Evolutionary conservation across 345 rosid genomes (phyloP), one percentile per base, ranked within the genome.

Genomic region (Ceriops decandra): DNA sequence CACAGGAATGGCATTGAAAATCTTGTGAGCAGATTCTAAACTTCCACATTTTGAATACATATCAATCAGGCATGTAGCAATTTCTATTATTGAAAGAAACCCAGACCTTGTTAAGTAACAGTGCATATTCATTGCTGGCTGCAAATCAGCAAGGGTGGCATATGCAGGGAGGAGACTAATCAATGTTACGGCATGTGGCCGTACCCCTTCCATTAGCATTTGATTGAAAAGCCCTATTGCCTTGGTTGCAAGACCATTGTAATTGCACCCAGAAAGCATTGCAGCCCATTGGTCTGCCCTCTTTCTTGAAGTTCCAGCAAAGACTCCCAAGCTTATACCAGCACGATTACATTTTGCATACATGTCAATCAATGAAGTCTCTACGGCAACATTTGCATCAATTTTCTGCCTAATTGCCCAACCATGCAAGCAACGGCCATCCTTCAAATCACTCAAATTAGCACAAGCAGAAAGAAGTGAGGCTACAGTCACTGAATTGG

Each of bases 331-430:
- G 71, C 91, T 84, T 52, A 81, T 82, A 54, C 83, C 81, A 68
- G 85, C 15, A 0, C 69, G 82, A 52, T 79, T 73, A 77, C 95
- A 88, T 74, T 85, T 90, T 73, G 98, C 91, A 78, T 90, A 92
- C 91, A 90, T 88, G 76, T 87, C 90, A 64, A 90, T 88, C 79
- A 92, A 77, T 74, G 95, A 86, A 46, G 98, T 92, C 71, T 90
- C 91, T 8, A 88, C 68, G 35, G 69, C 63, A 73, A 88, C 79
- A 59, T 82, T 78, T 5, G 76, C 68, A 68, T 70, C 81, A 27
- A 88, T 69, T 60, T 75, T 73, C 68, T 80, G 91, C 79, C 85
- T 85, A 63, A 81, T 67, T 1, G 84, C 88, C 96, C 92, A 90
- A 36, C 92, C 95, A 58, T 92, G 98, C 72, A 92, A 71, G 73